Percentiles rank a stretch among this genome's conserved stretches.
Evolutionary conservation across 2,329 filamentous ascomycete genomes (phyloP).

Genomic region (Tolypocladium tropicale): DNA sequence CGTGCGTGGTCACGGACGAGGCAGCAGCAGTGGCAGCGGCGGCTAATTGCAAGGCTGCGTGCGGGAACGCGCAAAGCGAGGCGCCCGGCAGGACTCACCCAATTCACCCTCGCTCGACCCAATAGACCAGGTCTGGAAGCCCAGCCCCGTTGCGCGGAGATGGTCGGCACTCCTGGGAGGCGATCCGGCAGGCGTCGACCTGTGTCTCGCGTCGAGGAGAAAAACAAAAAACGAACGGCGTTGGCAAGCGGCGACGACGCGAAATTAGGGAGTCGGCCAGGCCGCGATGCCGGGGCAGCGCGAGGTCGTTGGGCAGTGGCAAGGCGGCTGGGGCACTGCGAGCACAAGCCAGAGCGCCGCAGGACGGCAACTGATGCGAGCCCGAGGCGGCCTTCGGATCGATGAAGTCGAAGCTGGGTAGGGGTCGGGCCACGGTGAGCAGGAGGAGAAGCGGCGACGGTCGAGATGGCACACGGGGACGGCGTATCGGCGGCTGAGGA

Average conservation of each 20-base stretch:
- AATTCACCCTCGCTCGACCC: slow-evolving; percentile 10
- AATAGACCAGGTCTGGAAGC: slow-evolving; percentile 12
- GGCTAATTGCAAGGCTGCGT: not conserved
- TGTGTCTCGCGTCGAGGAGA: not conserved
- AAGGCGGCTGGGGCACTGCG: slow-evolving; percentile 1
- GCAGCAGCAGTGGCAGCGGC: not conserved
- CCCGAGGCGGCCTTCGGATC: not conserved
- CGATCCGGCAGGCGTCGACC: not conserved
- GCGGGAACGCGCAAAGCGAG: not conserved
- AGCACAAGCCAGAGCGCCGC: slow-evolving; percentile 4
- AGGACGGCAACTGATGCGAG: slow-evolving; percentile 1
- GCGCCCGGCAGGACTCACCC: slow-evolving; percentile 11
- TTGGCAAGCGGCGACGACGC: slow-evolving; percentile 3
- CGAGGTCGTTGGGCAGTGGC: slow-evolving; percentile 1
- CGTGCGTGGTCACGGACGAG: not conserved
- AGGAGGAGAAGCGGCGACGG: slow-evolving; percentile 6
- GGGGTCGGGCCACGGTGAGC: slow-evolving; percentile 1
- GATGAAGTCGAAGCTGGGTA: slow-evolving; percentile 3
- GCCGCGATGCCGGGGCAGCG: not conserved
- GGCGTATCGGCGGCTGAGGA: slow-evolving; percentile 35
- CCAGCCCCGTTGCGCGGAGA: slow-evolving; percentile 15
- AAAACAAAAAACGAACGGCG: not conserved
- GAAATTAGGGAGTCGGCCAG: slow-evolving; percentile 4
- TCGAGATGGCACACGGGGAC: slow-evolving; percentile 6
- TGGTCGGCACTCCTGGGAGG: slow-evolving; percentile 15